These are phyloP conservation scores for Scutellaria galericulata DNA, from an alignment of 257 asterid genomes.

Conservation along the genomic window DNA sequence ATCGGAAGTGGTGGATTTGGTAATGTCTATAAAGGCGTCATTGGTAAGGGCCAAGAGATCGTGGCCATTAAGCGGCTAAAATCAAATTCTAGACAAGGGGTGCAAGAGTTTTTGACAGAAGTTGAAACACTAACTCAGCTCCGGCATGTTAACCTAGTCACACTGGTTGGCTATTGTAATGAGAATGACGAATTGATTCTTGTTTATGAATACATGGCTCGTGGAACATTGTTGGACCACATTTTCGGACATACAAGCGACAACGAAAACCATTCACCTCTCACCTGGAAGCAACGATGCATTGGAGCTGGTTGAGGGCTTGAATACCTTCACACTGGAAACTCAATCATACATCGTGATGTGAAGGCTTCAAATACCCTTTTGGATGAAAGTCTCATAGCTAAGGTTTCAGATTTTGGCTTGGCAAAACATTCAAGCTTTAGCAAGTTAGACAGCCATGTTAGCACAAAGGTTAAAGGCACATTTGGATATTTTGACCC, in stretches of 20 bases:
- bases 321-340: constrained; percentile 28
- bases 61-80: too few species aligned
- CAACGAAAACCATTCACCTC: background rate
- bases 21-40: too few species aligned
- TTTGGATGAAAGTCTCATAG: background rate
- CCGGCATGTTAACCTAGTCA: too few species aligned
- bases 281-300: constrained; percentile 29
- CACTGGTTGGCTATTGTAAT: too few species aligned
- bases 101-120: too few species aligned
- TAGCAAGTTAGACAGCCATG: constrained; percentile 13
- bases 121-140: too few species aligned
- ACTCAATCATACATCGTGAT: constrained; percentile 20
- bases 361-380: constrained; percentile 22
- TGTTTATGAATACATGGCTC: background rate
- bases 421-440: constrained; percentile 15
- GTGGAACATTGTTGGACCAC: too few species aligned
- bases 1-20: too few species aligned
- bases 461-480: constrained; percentile 24
- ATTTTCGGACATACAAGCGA: background rate
- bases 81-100: too few species aligned
- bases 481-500: constrained; percentile 15
- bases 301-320: constrained; percentile 27
- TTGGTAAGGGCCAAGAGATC: too few species aligned
- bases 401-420: constrained; percentile 27
- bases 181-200: too few species aligned